Conservation (phyloP, 2,329 filamentous ascomycete genomes). For the Pyricularia grisea region DNA sequence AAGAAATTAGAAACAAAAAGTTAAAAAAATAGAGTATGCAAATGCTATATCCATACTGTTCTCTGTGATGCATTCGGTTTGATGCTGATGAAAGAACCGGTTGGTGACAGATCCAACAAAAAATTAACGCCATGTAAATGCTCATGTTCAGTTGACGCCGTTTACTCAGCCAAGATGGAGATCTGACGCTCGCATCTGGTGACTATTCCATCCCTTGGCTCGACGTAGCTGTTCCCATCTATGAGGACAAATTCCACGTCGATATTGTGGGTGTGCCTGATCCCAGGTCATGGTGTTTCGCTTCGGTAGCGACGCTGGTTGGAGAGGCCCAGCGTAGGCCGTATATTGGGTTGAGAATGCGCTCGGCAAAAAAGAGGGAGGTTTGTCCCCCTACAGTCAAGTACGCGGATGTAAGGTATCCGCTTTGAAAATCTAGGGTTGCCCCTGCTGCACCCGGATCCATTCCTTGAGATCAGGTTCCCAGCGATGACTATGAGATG, state of each 20-base stretch:
- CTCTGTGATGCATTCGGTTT: background rate
- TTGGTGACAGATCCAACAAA: background rate
- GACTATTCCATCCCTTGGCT: background rate
- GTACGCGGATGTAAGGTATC: background rate
- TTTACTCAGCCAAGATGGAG: background rate
- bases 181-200: background rate
- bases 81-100: background rate
- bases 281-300: background rate
- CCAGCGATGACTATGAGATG: constrained; percentile 46
- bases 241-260: background rate
- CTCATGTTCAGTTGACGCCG: background rate
- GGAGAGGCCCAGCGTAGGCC: background rate
- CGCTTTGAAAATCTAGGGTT: background rate
- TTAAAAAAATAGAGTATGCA: background rate
- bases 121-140: constrained; percentile 2
- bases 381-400: background rate
- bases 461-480: constrained; percentile 47
- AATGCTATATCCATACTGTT: constrained; percentile 1
- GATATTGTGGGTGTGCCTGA: background rate
- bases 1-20: background rate
- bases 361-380: background rate
- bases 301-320: background rate
- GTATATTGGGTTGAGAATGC: background rate
- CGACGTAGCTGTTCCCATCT: background rate
- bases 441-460: constrained; percentile 30